These are phyloP conservation scores for Rhodomyrtus psidioides DNA, from an alignment of 441 rosid genomes.

Conservation along the genomic window DNA sequence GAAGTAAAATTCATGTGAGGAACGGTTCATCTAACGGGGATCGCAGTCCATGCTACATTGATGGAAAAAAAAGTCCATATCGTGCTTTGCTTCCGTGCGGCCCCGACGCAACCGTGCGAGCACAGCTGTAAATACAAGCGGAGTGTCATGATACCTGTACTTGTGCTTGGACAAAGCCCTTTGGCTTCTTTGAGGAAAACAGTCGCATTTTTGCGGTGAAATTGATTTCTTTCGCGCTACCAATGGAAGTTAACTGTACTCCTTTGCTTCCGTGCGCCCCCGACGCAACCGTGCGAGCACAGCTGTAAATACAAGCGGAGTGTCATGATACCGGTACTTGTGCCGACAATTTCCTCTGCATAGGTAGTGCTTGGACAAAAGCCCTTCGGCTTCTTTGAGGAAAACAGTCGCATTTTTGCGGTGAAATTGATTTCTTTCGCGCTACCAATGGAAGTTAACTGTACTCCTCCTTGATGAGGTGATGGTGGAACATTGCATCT, in stretches of 20 bases:
- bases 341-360: neutral
- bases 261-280: neutral
- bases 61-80: neutral
- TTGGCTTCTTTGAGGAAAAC: neutral
- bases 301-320: neutral
- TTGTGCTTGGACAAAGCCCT: neutral
- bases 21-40: neutral
- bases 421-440: neutral
- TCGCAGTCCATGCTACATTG: neutral
- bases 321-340: neutral
- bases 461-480: neutral
- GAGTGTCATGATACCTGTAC: neutral
- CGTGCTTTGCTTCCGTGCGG: neutral
- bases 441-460: neutral
- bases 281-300: neutral
- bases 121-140: neutral
- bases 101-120: neutral
- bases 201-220: neutral
- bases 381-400: neutral
- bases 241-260: neutral
- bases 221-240: neutral
- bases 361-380: neutral
- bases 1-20: slow-evolving; percentile 18
- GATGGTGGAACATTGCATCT: neutral
- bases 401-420: neutral